Evolutionary conservation across 1,139 yeast species (phyloP).

Genomic region (Suhomyces choctaworum): DNA sequence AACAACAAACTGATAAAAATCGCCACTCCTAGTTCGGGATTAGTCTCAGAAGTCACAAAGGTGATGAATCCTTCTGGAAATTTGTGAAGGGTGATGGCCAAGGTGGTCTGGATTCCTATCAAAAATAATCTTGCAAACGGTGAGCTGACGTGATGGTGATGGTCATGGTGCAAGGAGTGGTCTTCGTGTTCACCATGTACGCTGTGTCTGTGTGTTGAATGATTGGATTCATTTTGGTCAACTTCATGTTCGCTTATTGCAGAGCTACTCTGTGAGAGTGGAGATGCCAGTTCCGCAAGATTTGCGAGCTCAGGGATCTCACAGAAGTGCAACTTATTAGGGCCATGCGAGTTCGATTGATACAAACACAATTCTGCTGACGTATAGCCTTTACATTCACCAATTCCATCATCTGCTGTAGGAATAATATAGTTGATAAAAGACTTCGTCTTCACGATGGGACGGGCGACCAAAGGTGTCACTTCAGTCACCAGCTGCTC

Average conservation of each 20-base stretch:
- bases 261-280: background rate
- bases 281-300: slow-evolving; percentile 8
- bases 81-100: slow-evolving; percentile 87
- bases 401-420: slow-evolving; percentile 27
- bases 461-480: slow-evolving; percentile 13
- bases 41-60: slow-evolving; percentile 74
- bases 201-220: slow-evolving; percentile 4
- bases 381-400: slow-evolving; percentile 57
- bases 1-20: slow-evolving; percentile 82
- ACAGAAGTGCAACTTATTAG: slow-evolving; percentile 35
- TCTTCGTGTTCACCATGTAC: slow-evolving; percentile 14
- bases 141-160: slow-evolving; percentile 80
- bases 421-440: slow-evolving; percentile 28
- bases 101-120: slow-evolving; percentile 85
- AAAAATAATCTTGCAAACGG: slow-evolving; percentile 75
- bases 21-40: slow-evolving; percentile 70
- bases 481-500: slow-evolving; percentile 7
- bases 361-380: slow-evolving; percentile 42
- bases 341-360: slow-evolving; percentile 3
- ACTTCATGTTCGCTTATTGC: background rate
- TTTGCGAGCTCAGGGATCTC: slow-evolving; percentile 32
- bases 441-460: slow-evolving; percentile 22
- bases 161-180: slow-evolving; percentile 37
- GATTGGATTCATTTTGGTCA: slow-evolving; percentile 8
- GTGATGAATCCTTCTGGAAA: slow-evolving; percentile 94